Base-by-base conservation (phyloP, 306 rosid species). In the Luffa acutangula region DNA sequence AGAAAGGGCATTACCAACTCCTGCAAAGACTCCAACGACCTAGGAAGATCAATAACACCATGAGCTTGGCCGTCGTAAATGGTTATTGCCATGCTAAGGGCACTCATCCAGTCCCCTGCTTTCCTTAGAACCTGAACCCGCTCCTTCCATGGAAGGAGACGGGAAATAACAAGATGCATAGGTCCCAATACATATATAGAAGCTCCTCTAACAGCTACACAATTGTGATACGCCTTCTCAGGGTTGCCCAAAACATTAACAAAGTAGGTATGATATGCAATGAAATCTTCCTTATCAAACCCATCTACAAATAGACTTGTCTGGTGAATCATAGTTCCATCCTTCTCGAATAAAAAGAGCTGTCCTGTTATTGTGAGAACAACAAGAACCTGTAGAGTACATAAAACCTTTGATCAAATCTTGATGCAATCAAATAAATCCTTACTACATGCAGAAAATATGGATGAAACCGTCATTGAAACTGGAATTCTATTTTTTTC, bases 61-160 rank as follows among this genome's bases (percentile, higher is more conserved):
- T 93, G 99, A 73, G 97, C 91, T 83, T 91, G 93, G 81, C 99
- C 96, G 85, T 95, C 97, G 81, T 90, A 95, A 62, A 95, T 94
- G 81, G 93, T 90, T 92, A 91, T 87, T 78, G 97, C 90, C 97
- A 95, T 95, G 92, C 89, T 93, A 87, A 95, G 84, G 71, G 97
- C 87, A 86, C 97, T 95, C 99, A 92, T 93, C 99, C 99, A 95
- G 84, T 95, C 99, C 85, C 97, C 97, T 59, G 97, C 97, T 84
- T 87, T 90, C 64, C 89, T 84, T 79, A 93, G 87, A 78, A 93
- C 99, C 82, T 89, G 88, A 80, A 93, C 88, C 33, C 97, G 92
- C 67, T 95, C 99, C 83, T 89, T 95, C 99, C 99, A 95, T 62
- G 99, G 97, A 78, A 93, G 97, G 86, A 95, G 99, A 75, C 97